phyloP scores from a whole-genome alignment of 768 basidiomycete genomes.

The Lanmaoa pseudosensibilis region DNA sequence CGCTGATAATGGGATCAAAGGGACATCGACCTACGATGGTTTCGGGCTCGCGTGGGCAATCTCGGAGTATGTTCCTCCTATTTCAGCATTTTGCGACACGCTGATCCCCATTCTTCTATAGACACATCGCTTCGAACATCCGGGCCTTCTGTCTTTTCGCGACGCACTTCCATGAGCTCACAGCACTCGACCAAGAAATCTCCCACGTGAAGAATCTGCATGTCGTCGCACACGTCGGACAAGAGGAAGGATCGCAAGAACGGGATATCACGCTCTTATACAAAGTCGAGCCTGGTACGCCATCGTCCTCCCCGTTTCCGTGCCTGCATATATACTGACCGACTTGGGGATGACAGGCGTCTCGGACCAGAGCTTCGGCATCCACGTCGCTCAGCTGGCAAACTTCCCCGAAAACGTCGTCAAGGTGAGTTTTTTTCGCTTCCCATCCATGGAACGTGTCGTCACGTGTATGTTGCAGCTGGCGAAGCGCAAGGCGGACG shows the following conservation, averaged over 20 bases:
- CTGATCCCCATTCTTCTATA: constrained; percentile 31
- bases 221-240: constrained; percentile 87
- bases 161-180: constrained; percentile 97
- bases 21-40: constrained; percentile 96
- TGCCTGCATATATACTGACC: neutral
- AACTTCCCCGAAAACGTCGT: constrained; percentile 96
- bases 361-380: constrained; percentile 97
- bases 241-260: constrained; percentile 46
- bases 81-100: too few species aligned
- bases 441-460: neutral
- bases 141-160: constrained; percentile 95
- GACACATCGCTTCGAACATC: constrained; percentile 90
- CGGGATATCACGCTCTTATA: constrained; percentile 82
- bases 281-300: constrained; percentile 73
- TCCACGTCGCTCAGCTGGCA: constrained; percentile 95
- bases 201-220: constrained; percentile 91
- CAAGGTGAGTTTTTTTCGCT: constrained; percentile 48
- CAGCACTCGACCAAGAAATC: constrained; percentile 84
- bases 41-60: constrained; percentile 99
- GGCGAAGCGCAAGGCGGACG: constrained; percentile 90
- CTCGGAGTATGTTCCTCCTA: constrained; percentile 68
- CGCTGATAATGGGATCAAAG: constrained; percentile 36
- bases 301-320: neutral
- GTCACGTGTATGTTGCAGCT: constrained; percentile 45
- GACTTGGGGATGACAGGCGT: constrained; percentile 56